Evolutionary conservation across 1,284 basidiomycete species (phyloP).

Genomic region (Tilletia horrida): DNA sequence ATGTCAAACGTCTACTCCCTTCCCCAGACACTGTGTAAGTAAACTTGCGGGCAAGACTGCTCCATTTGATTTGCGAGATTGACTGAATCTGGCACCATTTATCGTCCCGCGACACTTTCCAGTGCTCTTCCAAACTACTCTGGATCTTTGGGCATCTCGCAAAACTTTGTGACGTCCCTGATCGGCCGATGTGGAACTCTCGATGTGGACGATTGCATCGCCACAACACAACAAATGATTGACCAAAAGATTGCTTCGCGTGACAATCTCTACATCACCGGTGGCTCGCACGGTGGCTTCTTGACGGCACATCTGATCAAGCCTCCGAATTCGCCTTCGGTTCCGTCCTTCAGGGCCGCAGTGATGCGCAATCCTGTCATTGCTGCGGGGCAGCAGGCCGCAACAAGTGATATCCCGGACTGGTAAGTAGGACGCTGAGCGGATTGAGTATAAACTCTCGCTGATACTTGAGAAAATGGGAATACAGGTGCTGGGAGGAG

Average conservation of each 20-base stretch:
- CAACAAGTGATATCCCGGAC: slow-evolving; percentile 68
- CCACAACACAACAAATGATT: slow-evolving; percentile 61
- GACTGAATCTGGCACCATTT: too few species aligned
- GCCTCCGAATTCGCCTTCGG: slow-evolving; percentile 58
- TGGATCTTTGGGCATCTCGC: slow-evolving; percentile 62
- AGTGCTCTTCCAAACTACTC: slow-evolving; percentile 68
- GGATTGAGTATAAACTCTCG: neutral
- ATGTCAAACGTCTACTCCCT: too few species aligned
- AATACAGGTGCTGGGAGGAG: slow-evolving; percentile 62
- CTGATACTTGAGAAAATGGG: neutral
- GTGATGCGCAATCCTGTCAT: slow-evolving; percentile 70
- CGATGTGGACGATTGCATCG: slow-evolving; percentile 68
- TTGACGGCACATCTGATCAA: slow-evolving; percentile 66
- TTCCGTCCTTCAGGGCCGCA: slow-evolving; percentile 63
- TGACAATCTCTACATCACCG: slow-evolving; percentile 62
- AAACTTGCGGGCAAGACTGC: too few species aligned
- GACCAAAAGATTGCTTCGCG: slow-evolving; percentile 52
- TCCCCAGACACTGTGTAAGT: slow-evolving; percentile 11
- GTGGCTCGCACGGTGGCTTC: slow-evolving; percentile 74
- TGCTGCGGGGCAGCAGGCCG: slow-evolving; percentile 60
- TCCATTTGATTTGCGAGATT: neutral
- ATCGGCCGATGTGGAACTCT: slow-evolving; percentile 65
- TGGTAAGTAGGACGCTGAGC: slow-evolving; percentile 61
- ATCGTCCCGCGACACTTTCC: neutral
- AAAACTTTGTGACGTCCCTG: slow-evolving; percentile 58